Percentiles rank a stretch among this genome's conserved stretches.
These are phyloP conservation scores for Vigna hirtella DNA, from an alignment of 306 rosid species.

Conservation along the genomic window DNA sequence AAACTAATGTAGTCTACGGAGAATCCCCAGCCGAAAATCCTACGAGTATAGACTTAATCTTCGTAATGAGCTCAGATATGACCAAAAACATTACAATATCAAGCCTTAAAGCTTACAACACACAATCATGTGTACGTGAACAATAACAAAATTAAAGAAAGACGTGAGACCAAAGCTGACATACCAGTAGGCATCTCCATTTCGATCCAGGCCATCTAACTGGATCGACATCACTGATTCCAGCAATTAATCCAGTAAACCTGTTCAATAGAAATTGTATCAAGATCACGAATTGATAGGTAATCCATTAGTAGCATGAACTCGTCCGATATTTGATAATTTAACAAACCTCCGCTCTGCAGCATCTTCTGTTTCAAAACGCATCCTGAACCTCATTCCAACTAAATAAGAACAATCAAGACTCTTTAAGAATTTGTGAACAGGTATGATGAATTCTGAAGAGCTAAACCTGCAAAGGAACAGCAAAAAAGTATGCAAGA, in stretches of 20 bases:
- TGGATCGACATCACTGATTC: slow-evolving; percentile 78
- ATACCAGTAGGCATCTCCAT: slow-evolving; percentile 89
- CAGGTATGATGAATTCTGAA: slow-evolving; percentile 82
- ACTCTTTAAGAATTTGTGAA: slow-evolving; percentile 71
- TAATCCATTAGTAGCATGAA: slow-evolving; percentile 10
- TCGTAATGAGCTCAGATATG: background rate
- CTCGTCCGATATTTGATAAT: slow-evolving; percentile 33
- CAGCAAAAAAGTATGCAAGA: background rate
- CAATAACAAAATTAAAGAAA: background rate
- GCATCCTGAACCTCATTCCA: slow-evolving; percentile 95
- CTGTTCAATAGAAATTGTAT: slow-evolving; percentile 50
- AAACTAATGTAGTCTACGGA: background rate
- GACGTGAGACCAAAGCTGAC: background rate
- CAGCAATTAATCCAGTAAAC: slow-evolving; percentile 77
- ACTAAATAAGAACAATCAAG: slow-evolving; percentile 66
- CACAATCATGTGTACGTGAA: background rate
- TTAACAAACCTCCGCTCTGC: slow-evolving; percentile 80
- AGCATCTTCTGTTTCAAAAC: slow-evolving; percentile 89
- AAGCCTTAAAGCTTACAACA: slow-evolving; percentile 1
- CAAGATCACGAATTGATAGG: slow-evolving; percentile 3
- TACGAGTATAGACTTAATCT: slow-evolving; percentile 3
- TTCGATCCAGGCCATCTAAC: slow-evolving; percentile 89
- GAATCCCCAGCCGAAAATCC: background rate
- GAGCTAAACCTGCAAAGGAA: slow-evolving; percentile 69
- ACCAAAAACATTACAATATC: slow-evolving; percentile 2